These are phyloP conservation scores for Alternaria triticimaculans DNA, from an alignment of 2,329 filamentous ascomycete species.

Conservation along the genomic window DNA sequence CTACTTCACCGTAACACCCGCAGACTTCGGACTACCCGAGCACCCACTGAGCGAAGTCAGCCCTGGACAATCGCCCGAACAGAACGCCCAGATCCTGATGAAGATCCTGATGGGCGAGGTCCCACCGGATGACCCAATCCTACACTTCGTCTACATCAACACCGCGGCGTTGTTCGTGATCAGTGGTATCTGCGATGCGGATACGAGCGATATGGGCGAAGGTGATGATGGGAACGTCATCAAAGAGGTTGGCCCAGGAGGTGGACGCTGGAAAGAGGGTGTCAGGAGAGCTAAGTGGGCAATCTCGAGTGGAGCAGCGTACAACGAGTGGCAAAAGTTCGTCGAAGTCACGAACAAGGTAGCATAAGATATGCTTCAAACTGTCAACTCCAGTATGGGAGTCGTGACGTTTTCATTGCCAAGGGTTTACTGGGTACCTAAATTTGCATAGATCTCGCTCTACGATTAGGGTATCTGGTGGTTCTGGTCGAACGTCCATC, in stretches of 20 bases:
- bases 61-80: slow-evolving; percentile 80
- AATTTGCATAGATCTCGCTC: too few relatives aligned
- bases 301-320: slow-evolving; percentile 83
- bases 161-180: slow-evolving; percentile 86
- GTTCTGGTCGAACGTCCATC: too few relatives aligned
- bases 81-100: slow-evolving; percentile 86
- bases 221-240: slow-evolving; percentile 84
- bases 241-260: slow-evolving; percentile 81
- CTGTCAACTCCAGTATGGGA: too few relatives aligned
- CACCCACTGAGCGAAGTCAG: slow-evolving; percentile 81
- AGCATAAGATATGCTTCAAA: too few relatives aligned
- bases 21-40: slow-evolving; percentile 82
- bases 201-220: slow-evolving; percentile 77
- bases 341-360: slow-evolving; percentile 76
- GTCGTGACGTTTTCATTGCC: too few relatives aligned
- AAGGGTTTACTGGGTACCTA: too few relatives aligned
- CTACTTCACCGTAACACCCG: slow-evolving; percentile 77
- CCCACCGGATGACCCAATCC: slow-evolving; percentile 77
- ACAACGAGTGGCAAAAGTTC: slow-evolving; percentile 81
- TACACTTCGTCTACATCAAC: slow-evolving; percentile 95
- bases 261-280: slow-evolving; percentile 93
- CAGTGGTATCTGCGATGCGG: slow-evolving; percentile 84
- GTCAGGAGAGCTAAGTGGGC: slow-evolving; percentile 87
- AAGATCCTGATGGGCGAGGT: slow-evolving; percentile 77
- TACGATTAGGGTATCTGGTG: too few relatives aligned